Conservation (phyloP, 176 grass and related monocot genomes). For the Rhipidocladum racemiflorum region DNA sequence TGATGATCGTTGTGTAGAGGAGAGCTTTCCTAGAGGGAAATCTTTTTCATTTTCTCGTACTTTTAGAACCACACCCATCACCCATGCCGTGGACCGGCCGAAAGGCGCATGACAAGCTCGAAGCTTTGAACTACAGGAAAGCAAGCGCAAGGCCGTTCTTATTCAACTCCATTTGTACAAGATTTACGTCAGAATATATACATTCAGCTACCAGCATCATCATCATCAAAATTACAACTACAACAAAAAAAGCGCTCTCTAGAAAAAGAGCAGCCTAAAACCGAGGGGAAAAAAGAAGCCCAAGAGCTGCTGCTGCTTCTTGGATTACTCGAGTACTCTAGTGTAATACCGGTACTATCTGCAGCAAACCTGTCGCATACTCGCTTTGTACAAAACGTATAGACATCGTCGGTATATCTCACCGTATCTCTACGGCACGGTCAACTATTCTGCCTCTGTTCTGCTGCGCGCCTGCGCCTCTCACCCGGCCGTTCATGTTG, state of each 20-base stretch:
- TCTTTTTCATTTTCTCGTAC: neutral
- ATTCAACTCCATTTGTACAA: constrained; percentile 34
- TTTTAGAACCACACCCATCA: neutral
- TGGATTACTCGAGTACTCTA: neutral
- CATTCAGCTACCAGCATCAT: neutral
- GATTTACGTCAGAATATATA: constrained; percentile 25
- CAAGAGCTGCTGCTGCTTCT: neutral
- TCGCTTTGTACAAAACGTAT: constrained; percentile 28
- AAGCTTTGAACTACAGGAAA: neutral
- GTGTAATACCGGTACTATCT: neutral
- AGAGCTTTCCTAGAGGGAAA: neutral
- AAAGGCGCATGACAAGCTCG: neutral
- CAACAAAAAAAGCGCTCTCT: constrained; percentile 1
- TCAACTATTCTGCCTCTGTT: neutral
- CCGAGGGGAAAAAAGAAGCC: neutral
- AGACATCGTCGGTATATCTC: neutral
- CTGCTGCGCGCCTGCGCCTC: neutral
- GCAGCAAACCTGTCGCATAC: neutral
- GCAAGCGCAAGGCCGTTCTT: neutral
- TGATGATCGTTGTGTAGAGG: neutral
- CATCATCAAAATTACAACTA: neutral
- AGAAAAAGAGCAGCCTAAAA: constrained; percentile 1
- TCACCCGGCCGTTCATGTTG: neutral
- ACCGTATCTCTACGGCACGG: neutral
- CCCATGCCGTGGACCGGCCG: neutral